Percentiles rank a stretch among this genome's conserved stretches.
phyloP scores from a whole-genome alignment of 2,329 filamentous ascomycete genomes.

The Cadophora sp. region DNA sequence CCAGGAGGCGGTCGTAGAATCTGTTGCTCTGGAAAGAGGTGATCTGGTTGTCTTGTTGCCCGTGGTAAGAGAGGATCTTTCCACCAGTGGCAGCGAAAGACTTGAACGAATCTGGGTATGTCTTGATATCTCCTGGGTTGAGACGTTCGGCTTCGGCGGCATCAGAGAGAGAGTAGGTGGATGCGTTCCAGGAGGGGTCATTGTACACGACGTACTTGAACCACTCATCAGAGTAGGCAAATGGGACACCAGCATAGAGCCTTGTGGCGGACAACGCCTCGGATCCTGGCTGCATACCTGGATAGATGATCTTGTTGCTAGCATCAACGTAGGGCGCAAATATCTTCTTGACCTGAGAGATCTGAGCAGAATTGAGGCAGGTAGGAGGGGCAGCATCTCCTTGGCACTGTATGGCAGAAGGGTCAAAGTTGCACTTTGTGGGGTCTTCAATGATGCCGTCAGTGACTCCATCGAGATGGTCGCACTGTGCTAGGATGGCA shows the following conservation, averaged over 20 bases:
- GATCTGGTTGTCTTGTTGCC: constrained; percentile 47
- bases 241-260: constrained; percentile 45
- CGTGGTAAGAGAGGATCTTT: constrained; percentile 51
- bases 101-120: constrained; percentile 34
- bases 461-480: constrained; percentile 45
- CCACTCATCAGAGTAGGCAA: constrained; percentile 45
- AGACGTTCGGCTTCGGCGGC: constrained; percentile 42
- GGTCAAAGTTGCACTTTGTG: constrained; percentile 43
- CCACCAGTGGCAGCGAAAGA: constrained; percentile 35
- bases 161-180: constrained; percentile 48
- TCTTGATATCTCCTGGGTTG: constrained; percentile 40
- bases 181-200: constrained; percentile 48
- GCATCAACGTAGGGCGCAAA: constrained; percentile 29
- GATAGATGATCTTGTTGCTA: constrained; percentile 31
- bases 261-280: constrained; percentile 48
- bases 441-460: constrained; percentile 48
- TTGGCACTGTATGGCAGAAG: constrained; percentile 19
- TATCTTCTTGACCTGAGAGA: constrained; percentile 32
- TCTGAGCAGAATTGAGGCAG: constrained; percentile 31
- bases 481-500: constrained; percentile 46
- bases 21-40: constrained; percentile 33
- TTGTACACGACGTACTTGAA: constrained; percentile 55
- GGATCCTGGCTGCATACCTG: constrained; percentile 54
- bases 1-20: constrained; percentile 41
- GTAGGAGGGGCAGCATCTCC: constrained; percentile 6